phyloP scores from a whole-genome alignment of 805 yeast species.

The Starmerella lactis-condensi region DNA sequence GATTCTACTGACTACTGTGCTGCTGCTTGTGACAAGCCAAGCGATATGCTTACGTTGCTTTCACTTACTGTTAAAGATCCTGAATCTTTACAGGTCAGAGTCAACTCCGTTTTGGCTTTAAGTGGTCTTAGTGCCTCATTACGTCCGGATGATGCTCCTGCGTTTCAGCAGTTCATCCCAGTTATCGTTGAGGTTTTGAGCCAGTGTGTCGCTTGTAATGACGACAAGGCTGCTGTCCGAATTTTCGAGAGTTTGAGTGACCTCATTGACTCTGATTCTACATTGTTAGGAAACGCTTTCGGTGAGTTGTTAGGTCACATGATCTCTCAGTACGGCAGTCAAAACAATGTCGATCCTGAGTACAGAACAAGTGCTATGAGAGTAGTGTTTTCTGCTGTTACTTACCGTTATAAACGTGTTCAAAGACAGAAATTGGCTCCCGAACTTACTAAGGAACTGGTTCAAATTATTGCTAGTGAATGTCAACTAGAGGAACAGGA shows the following conservation, averaged over 20 bases:
- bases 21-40: constrained; percentile 21
- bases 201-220: constrained; percentile 51
- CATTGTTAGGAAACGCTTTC: constrained; percentile 59
- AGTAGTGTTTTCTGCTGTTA: constrained; percentile 59
- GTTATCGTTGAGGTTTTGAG: constrained; percentile 63
- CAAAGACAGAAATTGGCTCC: constrained; percentile 70
- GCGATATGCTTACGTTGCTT: constrained; percentile 56
- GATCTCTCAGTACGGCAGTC: constrained; percentile 48
- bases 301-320: constrained; percentile 51
- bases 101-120: constrained; percentile 64
- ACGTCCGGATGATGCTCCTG: constrained; percentile 26
- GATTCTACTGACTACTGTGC: constrained; percentile 28
- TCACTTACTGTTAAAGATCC: constrained; percentile 42
- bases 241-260: constrained; percentile 75
- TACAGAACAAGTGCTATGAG: constrained; percentile 67
- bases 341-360: constrained; percentile 53
- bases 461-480: constrained; percentile 53
- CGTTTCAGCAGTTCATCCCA: constrained; percentile 53
- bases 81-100: constrained; percentile 53
- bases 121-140: constrained; percentile 51
- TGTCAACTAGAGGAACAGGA: not conserved
- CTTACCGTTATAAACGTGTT: constrained; percentile 66
- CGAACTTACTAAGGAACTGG: constrained; percentile 50
- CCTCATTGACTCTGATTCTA: constrained; percentile 55
- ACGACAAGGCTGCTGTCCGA: constrained; percentile 49